Conservation (phyloP, 176 grass and related monocot genomes). For the Elaeis guineensis region DNA sequence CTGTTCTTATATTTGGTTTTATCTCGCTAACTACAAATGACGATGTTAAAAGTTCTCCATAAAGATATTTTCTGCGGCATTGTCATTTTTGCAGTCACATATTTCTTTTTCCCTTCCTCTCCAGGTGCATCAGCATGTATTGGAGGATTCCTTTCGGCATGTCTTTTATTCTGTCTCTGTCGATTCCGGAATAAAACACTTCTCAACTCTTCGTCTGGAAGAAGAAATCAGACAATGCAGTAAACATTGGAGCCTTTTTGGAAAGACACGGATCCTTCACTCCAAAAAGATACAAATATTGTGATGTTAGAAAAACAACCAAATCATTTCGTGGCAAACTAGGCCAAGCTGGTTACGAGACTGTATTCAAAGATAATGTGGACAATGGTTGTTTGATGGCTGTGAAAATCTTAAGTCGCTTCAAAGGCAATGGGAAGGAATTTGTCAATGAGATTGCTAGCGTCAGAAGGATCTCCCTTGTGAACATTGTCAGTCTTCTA, state of each 20-base stretch:
- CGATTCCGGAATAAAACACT: neutral
- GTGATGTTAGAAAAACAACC: conserved; percentile 43
- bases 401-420: neutral
- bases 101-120: no score
- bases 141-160: conserved; percentile 20
- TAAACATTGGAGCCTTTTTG: conserved; percentile 27
- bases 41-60: no score
- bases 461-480: no score
- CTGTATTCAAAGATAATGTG: conserved; percentile 19
- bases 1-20: no score
- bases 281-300: conserved; percentile 37
- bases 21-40: no score
- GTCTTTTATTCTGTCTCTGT: neutral
- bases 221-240: neutral
- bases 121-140: no score
- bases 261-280: conserved; percentile 22
- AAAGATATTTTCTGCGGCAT: no score
- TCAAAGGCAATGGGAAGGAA: neutral
- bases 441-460: conserved; percentile 4
- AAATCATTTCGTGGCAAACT: conserved; percentile 31
- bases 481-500: no score
- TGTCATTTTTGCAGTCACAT: no score
- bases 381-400: neutral
- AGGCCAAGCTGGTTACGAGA: conserved; percentile 49
- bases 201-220: no score